These are phyloP conservation scores for Ophiocordyceps unilateralis DNA, from an alignment of 2,329 filamentous ascomycete species.

Conservation along the genomic window DNA sequence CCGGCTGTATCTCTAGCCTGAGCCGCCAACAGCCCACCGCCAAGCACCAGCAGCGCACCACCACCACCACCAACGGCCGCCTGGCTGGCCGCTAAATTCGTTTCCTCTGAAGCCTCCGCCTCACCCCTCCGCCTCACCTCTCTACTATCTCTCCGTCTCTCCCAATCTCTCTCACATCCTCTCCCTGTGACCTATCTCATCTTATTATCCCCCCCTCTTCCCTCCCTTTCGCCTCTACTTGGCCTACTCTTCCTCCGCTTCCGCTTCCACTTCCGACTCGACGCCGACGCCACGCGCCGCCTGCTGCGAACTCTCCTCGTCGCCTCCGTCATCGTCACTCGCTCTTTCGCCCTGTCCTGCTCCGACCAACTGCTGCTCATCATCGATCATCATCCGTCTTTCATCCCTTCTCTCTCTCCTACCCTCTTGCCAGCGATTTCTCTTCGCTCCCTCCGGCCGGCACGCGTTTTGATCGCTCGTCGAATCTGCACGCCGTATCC, in stretches of 20 bases:
- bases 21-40: background rate
- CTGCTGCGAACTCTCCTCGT: no score
- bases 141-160: background rate
- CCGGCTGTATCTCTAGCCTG: no score
- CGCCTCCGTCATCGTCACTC: background rate
- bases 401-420: background rate
- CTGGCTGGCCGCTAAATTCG: slow-evolving; percentile 1
- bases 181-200: background rate
- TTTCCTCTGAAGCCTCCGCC: background rate
- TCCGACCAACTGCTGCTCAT: no score
- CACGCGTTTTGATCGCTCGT: background rate
- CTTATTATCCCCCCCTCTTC: background rate
- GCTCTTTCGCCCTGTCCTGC: background rate
- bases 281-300: background rate
- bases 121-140: background rate
- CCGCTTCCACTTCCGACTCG: background rate
- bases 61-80: background rate
- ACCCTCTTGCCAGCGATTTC: background rate
- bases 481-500: background rate
- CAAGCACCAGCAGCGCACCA: background rate
- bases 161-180: background rate
- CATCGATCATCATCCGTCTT: background rate
- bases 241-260: background rate
- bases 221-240: background rate
- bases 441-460: background rate